Conservation (phyloP, 1,284 basidiomycete genomes). For the Ceratobasidium sp. region DNA sequence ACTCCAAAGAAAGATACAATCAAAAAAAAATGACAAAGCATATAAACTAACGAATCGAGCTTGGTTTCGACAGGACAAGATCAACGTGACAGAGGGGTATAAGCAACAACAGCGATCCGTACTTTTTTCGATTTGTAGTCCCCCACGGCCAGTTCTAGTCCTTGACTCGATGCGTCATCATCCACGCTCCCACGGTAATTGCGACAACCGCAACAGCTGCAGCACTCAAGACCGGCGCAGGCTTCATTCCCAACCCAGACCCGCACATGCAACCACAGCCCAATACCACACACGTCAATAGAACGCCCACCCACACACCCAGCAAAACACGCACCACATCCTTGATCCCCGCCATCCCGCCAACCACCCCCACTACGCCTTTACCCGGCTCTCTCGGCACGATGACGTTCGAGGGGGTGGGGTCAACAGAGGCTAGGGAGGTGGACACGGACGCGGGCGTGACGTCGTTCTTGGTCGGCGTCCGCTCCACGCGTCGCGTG, state of each 20-base stretch:
- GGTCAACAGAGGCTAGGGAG: too few relatives aligned
- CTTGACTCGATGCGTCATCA: conserved; percentile 41
- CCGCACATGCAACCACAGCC: conserved; percentile 9
- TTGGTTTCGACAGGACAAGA: conserved; percentile 7
- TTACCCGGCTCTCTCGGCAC: conserved; percentile 1
- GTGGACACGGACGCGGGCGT: not conserved
- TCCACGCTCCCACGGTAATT: conserved; percentile 29
- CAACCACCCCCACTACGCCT: not conserved
- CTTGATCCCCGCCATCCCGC: conserved; percentile 9
- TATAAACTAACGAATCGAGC: conserved; percentile 19
- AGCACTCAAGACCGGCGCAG: conserved; percentile 31
- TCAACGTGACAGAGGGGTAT: conserved; percentile 16
- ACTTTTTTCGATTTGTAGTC: not conserved
- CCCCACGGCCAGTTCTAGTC: not conserved
- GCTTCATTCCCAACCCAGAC: not conserved
- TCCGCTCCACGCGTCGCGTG: conserved; percentile 15
- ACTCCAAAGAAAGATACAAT: conserved; percentile 14
- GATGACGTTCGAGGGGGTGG: not conserved
- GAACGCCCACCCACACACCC: conserved; percentile 15
- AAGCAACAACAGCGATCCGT: not conserved
- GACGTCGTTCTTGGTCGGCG: conserved; percentile 17
- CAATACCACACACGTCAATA: conserved; percentile 31
- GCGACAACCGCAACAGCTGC: conserved; percentile 29
- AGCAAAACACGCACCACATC: conserved; percentile 43
- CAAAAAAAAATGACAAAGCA: conserved; percentile 13